Base-by-base conservation (phyloP, 805 yeast species). In the Candida palmyrensis region DNA sequence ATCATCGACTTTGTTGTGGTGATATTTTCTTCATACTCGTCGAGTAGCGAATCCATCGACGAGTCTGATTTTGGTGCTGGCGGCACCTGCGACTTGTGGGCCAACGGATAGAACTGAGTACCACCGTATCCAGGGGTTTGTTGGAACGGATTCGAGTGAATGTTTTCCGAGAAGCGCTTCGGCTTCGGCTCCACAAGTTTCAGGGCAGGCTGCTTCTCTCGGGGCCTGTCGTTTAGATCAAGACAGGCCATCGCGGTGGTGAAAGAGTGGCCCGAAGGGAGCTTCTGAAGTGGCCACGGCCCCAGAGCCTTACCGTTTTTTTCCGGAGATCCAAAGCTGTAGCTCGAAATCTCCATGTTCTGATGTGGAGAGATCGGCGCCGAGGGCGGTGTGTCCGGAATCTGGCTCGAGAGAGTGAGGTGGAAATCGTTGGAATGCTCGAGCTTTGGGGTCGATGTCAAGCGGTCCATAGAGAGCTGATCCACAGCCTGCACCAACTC, bases 311-410 rank as follows among this genome's bases (percentile, higher is more conserved):
- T 24, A 6, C 13, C 33, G 27, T 13, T 22, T 18, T 27, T 38
- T n/a, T n/a, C n/a, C n/a, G n/a, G n/a, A n/a, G n/a, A n/a, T n/a
- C n/a, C n/a, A n/a, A n/a, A n/a, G n/a, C n/a, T n/a, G n/a, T n/a
- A n/a, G 12, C 36, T 12, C 12, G 38, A 32, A 18, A 29, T 19
- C 7, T 38, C 43, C 10, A 18, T 26, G 11, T 16, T 21, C 14
- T 37, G 44, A 27, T 42, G 56, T 0, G 70, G 70, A 5, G 70
- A 64, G 6, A 55, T 46, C 2, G 71, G 69, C 5, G 59, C 67
- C 8, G 68, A 62, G 1, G 71, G 70, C 4, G 72, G 72, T 5
- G 68, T 55, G 7, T 63, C 71, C 0, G 72, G 72, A 3, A 65
- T 52, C 18, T 49, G n/a, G n/a, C 58, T 31, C 44, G 45, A 18